Evolutionary conservation across 73 alveolate species (phyloP), one percentile per base, ranked within the genome.

Genomic region (Paramecium biaurelia): DNA sequence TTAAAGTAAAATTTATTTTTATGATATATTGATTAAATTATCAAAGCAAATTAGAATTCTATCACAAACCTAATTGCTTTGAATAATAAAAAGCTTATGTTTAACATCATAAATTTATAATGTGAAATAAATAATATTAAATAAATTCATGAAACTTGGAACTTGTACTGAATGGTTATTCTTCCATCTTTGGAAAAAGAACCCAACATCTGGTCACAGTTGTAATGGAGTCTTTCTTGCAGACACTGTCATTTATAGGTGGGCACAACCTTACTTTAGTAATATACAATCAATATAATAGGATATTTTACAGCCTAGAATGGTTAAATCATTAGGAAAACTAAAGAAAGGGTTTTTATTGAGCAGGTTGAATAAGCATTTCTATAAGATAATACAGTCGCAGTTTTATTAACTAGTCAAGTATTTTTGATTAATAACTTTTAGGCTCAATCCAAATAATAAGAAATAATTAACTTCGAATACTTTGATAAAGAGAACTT

Each of bases 251-350:
- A 94, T 95, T 1, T 95, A 94, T 85, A 85, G 94, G 37, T 94
- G 95, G 70, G 95, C 97, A 23, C 28, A 95, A 85, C 98, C 98
- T 20, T 95, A 93, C 57, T 95, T 95, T 58, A 85, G 86, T 70
- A 70, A 70, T 70, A 28, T 32, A 28, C 8, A 58, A 23, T 12
- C n/a, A 14, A 21, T 12, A 70, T 32, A 32, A 18, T 70, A 70
- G 86, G 98, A 95, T 95, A 95, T 79, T 94, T 92, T 57, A 94
- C 97, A 84, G 92, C 95, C 53, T 72, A 85, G 4, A 76, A 92
- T 67, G 98, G 98, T 0, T 53, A 93, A 49, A 94, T 95, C 4
- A 63, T 95, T 85, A 85, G 98, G 87, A 95, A 94, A 94, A 70
- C 95, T 42, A 95, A 94, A 42, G 93, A 86, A 82, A 93, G 92